These are phyloP conservation scores for Hirschfeldia incana DNA, from an alignment of 345 rosid species.

Conservation along the genomic window DNA sequence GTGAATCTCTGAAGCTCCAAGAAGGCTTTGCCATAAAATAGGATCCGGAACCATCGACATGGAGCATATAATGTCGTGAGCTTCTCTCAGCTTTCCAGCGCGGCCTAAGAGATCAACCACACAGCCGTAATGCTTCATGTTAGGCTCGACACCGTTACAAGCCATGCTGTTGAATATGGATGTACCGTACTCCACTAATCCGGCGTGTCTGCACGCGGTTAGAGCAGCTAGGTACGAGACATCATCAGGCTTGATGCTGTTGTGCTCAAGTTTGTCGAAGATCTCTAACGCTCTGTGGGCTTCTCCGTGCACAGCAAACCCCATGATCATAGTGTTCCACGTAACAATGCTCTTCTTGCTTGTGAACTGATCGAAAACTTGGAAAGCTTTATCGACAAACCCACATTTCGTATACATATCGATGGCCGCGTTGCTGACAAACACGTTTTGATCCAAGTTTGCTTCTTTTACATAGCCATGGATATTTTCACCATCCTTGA, in stretches of 20 bases:
- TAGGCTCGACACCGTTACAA: slow-evolving; percentile 50
- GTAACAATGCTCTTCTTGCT: slow-evolving; percentile 57
- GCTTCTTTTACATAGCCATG: slow-evolving; percentile 47
- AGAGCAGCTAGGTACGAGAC: slow-evolving; percentile 67
- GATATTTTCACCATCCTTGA: slow-evolving; percentile 63
- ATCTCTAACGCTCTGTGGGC: slow-evolving; percentile 61
- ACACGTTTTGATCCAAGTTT: slow-evolving; percentile 55
- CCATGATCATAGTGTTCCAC: slow-evolving; percentile 94
- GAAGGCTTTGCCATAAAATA: slow-evolving; percentile 84
- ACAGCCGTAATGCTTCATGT: slow-evolving; percentile 76
- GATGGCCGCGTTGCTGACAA: slow-evolving; percentile 69
- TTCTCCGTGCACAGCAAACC: slow-evolving; percentile 79
- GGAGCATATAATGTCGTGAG: slow-evolving; percentile 60
- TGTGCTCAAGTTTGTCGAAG: slow-evolving; percentile 51
- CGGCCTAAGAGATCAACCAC: slow-evolving; percentile 82
- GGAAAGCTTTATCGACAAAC: slow-evolving; percentile 62
- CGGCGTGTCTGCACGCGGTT: slow-evolving; percentile 81
- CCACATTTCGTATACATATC: slow-evolving; percentile 91
- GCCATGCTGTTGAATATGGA: slow-evolving; percentile 61
- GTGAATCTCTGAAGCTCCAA: slow-evolving; percentile 74
- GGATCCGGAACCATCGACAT: slow-evolving; percentile 66
- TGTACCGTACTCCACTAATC: slow-evolving; percentile 72
- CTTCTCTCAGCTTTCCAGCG: slow-evolving; percentile 71
- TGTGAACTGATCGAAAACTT: slow-evolving; percentile 55
- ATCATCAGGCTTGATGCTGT: slow-evolving; percentile 55